These are phyloP conservation scores for Elongisporangium undulatum DNA, from an alignment of 352 stramenopile species.

Conservation along the genomic window DNA sequence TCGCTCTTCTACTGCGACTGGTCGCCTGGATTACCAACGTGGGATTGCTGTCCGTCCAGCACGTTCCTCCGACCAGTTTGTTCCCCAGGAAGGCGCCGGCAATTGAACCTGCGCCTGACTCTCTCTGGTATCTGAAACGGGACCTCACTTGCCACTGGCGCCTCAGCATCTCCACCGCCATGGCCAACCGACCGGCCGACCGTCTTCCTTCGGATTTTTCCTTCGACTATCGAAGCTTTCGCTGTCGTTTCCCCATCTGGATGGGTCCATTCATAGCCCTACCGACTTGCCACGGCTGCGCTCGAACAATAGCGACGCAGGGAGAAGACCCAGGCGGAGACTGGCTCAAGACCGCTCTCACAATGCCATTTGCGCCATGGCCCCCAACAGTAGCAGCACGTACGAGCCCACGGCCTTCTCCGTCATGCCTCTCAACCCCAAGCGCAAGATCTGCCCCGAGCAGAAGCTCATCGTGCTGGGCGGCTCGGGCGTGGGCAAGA, in stretches of 20 bases:
- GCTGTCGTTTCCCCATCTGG: not conserved
- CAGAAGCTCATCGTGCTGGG: conserved; percentile 55
- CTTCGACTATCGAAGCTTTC: not conserved
- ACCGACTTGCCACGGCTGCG: not conserved
- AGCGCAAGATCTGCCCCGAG: conserved; percentile 40
- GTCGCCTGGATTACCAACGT: too few relatives aligned
- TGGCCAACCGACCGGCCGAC: too few relatives aligned
- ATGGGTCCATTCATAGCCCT: not conserved
- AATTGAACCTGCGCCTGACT: not conserved
- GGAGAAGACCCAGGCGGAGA: not conserved
- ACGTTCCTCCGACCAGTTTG: not conserved
- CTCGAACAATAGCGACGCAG: not conserved
- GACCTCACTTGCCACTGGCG: not conserved
- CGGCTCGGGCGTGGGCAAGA: conserved; percentile 36
- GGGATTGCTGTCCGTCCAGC: not conserved
- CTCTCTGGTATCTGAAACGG: not conserved
- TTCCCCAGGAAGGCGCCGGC: not conserved
- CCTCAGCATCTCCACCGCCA: not conserved
- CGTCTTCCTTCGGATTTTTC: not conserved
- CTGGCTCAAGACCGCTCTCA: not conserved
- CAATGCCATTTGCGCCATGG: not conserved
- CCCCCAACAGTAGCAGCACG: not conserved
- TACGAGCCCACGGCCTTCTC: conserved; percentile 23
- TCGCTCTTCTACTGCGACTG: not conserved
- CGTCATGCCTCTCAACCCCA: conserved; percentile 42